Percentiles rank a stretch among this genome's conserved stretches.
Conservation (phyloP, 768 basidiomycete species). For the Panellus pusillus region DNA sequence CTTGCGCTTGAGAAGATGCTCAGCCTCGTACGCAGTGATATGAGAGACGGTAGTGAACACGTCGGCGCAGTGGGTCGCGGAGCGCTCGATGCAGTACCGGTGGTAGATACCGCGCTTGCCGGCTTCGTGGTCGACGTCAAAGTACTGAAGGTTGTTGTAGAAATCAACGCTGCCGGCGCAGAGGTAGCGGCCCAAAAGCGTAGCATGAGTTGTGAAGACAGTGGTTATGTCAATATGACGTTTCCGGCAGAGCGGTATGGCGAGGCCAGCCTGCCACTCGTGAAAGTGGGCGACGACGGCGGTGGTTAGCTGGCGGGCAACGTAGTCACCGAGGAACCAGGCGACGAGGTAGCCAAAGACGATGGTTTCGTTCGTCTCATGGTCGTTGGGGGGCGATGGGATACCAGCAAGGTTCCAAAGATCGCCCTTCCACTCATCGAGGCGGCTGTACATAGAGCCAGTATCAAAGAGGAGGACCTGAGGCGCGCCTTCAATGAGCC, state of each 20-base stretch:
- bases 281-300: conserved; percentile 98
- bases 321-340: conserved; percentile 99
- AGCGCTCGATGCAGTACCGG: conserved; percentile 94
- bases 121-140: conserved; percentile 99
- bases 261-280: conserved; percentile 98
- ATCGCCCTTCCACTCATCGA: conserved; percentile 99
- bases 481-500: conserved; percentile 98
- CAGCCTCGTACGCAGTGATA: conserved; percentile 96
- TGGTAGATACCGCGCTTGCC: conserved; percentile 99
- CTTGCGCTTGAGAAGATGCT: conserved; percentile 96
- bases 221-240: conserved; percentile 98
- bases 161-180: conserved; percentile 98
- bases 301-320: conserved; percentile 73
- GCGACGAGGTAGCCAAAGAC: conserved; percentile 97
- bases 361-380: conserved; percentile 98
- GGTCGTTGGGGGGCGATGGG: conserved; percentile 93
- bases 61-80: conserved; percentile 92
- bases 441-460: conserved; percentile 76
- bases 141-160: conserved; percentile 99
- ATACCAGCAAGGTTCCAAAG: conserved; percentile 99
- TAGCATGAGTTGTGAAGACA: conserved; percentile 98
- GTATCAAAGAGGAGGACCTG: conserved; percentile 96
- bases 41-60: conserved; percentile 98
- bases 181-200: conserved; percentile 95
- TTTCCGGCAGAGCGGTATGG: conserved; percentile 93